A percentile compares a stretch with the other conserved stretches of the same genome.
These are phyloP conservation scores for Avena sativa DNA, from an alignment of 176 grass and related monocot genomes.

Conservation along the genomic window DNA sequence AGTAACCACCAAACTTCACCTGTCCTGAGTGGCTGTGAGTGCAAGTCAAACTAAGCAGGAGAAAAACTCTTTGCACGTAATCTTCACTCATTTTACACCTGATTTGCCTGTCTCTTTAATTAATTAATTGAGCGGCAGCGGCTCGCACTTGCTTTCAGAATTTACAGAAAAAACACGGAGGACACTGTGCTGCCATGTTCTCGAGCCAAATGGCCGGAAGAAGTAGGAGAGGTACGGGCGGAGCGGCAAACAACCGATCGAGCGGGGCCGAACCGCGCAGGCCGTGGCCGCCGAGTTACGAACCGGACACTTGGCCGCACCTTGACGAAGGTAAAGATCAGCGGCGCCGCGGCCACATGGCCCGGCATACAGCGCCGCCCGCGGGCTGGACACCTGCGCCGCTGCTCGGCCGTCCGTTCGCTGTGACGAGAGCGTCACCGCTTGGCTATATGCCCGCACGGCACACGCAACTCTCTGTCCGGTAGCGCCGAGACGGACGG, in stretches of 20 bases:
- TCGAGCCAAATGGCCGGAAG: background rate
- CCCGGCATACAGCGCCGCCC: background rate
- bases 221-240: background rate
- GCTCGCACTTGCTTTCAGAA: background rate
- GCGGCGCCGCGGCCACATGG: conserved; percentile 22
- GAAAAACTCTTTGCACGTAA: background rate
- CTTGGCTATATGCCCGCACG: background rate
- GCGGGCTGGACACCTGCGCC: conserved; percentile 26
- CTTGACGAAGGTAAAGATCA: background rate
- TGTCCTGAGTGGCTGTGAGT: background rate
- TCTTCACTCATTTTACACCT: background rate
- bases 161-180: background rate
- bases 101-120: background rate
- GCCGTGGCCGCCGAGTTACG: background rate
- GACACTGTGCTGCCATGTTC: background rate
- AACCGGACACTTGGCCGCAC: background rate
- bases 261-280: background rate
- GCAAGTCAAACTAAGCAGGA: background rate
- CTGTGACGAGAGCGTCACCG: background rate
- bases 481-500: background rate
- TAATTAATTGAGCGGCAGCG: background rate
- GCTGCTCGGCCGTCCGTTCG: conserved; percentile 23
- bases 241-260: background rate
- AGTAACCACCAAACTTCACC: conserved; percentile 10
- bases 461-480: background rate